Percentiles rank a stretch among this genome's conserved stretches.
phyloP scores from a whole-genome alignment of 2,329 filamentous ascomycete genomes.

The Colletotrichum neosansevieriae region DNA sequence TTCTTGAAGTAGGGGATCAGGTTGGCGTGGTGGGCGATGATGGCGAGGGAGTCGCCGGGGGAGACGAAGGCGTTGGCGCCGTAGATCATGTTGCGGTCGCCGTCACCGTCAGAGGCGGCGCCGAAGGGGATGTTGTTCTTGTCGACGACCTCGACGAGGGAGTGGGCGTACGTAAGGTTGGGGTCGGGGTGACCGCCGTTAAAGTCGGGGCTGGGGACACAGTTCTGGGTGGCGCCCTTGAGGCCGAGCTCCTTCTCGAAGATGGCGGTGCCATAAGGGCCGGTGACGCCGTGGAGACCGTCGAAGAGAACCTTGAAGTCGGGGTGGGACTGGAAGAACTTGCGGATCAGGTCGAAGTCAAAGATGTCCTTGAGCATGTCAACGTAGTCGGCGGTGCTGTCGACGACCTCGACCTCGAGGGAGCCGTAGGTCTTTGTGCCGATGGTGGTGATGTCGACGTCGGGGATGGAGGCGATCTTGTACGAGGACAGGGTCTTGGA shows the following conservation, averaged over 20 bases:
- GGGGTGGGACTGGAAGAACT: conserved; percentile 86
- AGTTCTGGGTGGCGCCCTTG: conserved; percentile 85
- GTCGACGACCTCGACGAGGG: conserved; percentile 93
- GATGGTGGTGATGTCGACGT: conserved; percentile 85
- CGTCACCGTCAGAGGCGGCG: conserved; percentile 95
- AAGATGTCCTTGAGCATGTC: conserved; percentile 99
- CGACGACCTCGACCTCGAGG: conserved; percentile 94
- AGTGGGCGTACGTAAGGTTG: conserved; percentile 96
- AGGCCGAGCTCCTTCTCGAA: conserved; percentile 95
- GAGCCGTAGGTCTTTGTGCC: conserved; percentile 86
- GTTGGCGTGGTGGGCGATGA: conserved; percentile 96
- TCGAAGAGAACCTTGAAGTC: conserved; percentile 99
- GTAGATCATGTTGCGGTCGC: conserved; percentile 99
- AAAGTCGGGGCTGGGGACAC: conserved; percentile 92
- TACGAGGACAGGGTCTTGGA: conserved; percentile 92
- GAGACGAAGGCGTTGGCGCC: conserved; percentile 96
- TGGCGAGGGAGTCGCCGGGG: conserved; percentile 95
- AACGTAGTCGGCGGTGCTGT: conserved; percentile 92
- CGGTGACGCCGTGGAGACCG: conserved; percentile 92
- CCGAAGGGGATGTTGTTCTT: conserved; percentile 94
- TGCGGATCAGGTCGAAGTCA: conserved; percentile 95
- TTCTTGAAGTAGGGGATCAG: conserved; percentile 99
- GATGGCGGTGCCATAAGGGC: conserved; percentile 93
- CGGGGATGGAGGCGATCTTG: conserved; percentile 88
- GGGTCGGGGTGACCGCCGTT: conserved; percentile 97